Evolutionary conservation across 2,329 filamentous ascomycete genomes (phyloP).

Genomic region (Trichoderma sp.): DNA sequence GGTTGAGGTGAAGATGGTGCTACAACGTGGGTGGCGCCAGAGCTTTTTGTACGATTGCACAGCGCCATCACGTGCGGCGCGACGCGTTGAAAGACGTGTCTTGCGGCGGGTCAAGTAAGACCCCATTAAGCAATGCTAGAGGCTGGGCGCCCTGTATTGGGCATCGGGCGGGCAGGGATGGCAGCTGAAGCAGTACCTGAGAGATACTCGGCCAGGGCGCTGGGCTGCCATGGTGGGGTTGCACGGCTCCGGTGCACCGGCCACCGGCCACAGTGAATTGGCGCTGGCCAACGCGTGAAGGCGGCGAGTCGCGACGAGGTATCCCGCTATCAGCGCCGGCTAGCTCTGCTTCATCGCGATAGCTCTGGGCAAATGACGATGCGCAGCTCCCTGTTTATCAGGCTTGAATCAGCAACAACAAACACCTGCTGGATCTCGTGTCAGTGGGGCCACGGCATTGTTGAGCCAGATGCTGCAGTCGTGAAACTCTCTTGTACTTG

Average conservation of each 20-base stretch:
- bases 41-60: conserved; percentile 46
- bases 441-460: conserved; percentile 9
- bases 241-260: conserved; percentile 26
- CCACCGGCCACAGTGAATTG: conserved; percentile 28
- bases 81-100: conserved; percentile 43
- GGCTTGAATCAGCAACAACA: conserved; percentile 28
- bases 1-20: conserved; percentile 33
- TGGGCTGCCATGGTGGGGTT: conserved; percentile 15
- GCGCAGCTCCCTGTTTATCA: conserved; percentile 22
- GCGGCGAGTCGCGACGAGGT: conserved; percentile 33
- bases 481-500: background rate
- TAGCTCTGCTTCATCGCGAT: background rate
- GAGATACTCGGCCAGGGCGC: conserved; percentile 11
- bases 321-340: conserved; percentile 20
- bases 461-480: background rate
- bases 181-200: conserved; percentile 19
- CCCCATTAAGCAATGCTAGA: conserved; percentile 20
- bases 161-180: conserved; percentile 14
- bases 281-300: conserved; percentile 33
- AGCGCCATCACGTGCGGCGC: conserved; percentile 45
- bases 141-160: conserved; percentile 27
- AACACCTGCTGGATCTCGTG: conserved; percentile 22
- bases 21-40: conserved; percentile 37
- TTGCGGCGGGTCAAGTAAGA: conserved; percentile 36
- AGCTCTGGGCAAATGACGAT: conserved; percentile 15